These are phyloP conservation scores for Cucumis hystrix DNA, from an alignment of 306 rosid species.

Conservation along the genomic window DNA sequence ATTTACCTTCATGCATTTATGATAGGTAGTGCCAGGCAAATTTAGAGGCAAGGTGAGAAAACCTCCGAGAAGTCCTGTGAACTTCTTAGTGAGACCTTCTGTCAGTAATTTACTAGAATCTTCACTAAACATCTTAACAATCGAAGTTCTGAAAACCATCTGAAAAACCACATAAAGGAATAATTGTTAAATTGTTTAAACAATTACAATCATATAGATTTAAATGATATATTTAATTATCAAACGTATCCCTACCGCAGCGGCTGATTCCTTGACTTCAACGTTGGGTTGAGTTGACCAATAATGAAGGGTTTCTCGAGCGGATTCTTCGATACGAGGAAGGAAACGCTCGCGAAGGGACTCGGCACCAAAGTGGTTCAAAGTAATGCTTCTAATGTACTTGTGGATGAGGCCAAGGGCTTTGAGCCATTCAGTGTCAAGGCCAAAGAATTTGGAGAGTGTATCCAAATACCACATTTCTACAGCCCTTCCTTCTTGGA, in stretches of 20 bases:
- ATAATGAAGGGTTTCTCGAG: background rate
- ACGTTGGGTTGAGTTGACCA: conserved; percentile 5
- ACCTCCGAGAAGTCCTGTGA: conserved; percentile 3
- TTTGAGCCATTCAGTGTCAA: conserved; percentile 4
- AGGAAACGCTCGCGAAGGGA: background rate
- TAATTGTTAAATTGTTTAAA: background rate
- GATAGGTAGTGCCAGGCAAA: background rate
- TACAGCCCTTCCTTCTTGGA: conserved; percentile 11
- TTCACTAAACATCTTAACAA: background rate
- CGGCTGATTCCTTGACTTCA: conserved; percentile 2
- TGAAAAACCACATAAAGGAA: background rate
- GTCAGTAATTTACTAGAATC: background rate
- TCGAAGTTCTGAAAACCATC: conserved; percentile 4
- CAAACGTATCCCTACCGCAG: background rate
- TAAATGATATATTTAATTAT: no score
- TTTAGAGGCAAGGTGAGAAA: conserved; percentile 3
- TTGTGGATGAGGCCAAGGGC: conserved; percentile 12
- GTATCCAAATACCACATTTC: conserved; percentile 13
- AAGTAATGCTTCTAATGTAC: conserved; percentile 2
- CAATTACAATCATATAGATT: no score
- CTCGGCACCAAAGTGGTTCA: background rate
- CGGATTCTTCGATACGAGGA: conserved; percentile 5
- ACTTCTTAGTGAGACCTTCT: background rate
- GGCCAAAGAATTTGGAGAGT: conserved; percentile 4
- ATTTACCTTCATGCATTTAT: background rate